Conservation (phyloP, 495 filamentous ascomycete species). For the Aspergillus diversus region DNA sequence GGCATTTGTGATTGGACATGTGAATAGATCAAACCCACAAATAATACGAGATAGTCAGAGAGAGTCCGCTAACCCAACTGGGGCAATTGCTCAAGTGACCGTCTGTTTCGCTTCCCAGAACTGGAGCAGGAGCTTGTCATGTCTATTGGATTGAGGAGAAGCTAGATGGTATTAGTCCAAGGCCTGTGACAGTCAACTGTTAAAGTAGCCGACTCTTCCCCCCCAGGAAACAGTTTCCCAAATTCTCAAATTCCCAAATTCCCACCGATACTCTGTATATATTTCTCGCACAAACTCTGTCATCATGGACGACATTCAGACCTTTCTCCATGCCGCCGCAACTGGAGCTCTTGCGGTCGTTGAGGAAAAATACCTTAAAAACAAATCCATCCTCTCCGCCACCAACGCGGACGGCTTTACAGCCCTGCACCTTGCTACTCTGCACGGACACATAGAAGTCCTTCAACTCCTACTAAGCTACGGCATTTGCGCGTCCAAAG, state of each 20-base stretch:
- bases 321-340: conserved; percentile 18
- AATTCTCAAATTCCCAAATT: background rate
- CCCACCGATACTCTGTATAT: background rate
- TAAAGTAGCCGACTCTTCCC: background rate
- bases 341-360: conserved; percentile 11
- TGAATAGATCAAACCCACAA: background rate
- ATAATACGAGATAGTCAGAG: background rate
- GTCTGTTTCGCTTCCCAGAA: background rate
- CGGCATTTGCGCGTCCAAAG: background rate
- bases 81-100: conserved; percentile 12
- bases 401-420: conserved; percentile 6
- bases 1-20: background rate
- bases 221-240: background rate
- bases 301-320: background rate
- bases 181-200: background rate
- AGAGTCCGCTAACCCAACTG: background rate
- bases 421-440: conserved; percentile 18
- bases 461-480: conserved; percentile 8
- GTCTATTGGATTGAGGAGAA: too few species aligned
- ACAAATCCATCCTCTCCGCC: conserved; percentile 13
- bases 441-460: background rate
- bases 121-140: too few species aligned
- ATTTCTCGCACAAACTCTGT: background rate
- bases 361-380: background rate
- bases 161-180: background rate